Evolutionary conservation across 2,329 filamentous ascomycete species (phyloP), one percentile per base, ranked within the genome.

Genomic region (Chaetomiaceae sp.): DNA sequence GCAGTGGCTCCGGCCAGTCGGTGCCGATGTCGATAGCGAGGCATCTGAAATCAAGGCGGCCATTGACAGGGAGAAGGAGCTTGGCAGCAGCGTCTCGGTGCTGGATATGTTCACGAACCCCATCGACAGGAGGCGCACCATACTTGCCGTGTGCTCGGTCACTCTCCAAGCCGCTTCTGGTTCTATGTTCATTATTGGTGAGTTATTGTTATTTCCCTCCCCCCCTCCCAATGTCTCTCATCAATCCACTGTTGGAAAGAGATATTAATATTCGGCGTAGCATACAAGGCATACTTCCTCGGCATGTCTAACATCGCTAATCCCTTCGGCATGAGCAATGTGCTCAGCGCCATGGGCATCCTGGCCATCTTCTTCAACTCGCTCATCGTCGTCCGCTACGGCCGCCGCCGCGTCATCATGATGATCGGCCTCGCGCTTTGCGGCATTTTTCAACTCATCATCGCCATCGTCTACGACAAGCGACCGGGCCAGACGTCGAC

Each of bases 241-340:
- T 23, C 37, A 18, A 18, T 38, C 10, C 5, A 6, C 7, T 29
- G 4, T 25, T 3, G 10, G 13, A n/a, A n/a, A n/a, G n/a, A n/a
- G n/a, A n/a, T n/a, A n/a, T 8, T 11, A 33, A 2, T 8, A 5
- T 32, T 20, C 13, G 16, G 11, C n/a, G 30, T 29, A 79, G 77
- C 75, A 1, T 79, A 78, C 58, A 72, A 73, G 21, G 81, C 79
- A 1, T 83, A 82, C 64, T 82, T 82, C 70, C 80, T 83, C 62
- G 73, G 77, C 60, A 81, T 82, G 75, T 78, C 79, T 32, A 71
- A 75, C 41, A 76, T 82, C 4, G 71, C 75, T 30, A 71, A 77
- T 44, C 72, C 79, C 8, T 82, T 82, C 62, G 74, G 76, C 60
- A 82, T 81, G 66, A 70, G 74, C 13, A 80, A 79, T 61, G 78